These are phyloP conservation scores for Penicillium italicum DNA, from an alignment of 2,329 filamentous ascomycete genomes.

Conservation along the genomic window DNA sequence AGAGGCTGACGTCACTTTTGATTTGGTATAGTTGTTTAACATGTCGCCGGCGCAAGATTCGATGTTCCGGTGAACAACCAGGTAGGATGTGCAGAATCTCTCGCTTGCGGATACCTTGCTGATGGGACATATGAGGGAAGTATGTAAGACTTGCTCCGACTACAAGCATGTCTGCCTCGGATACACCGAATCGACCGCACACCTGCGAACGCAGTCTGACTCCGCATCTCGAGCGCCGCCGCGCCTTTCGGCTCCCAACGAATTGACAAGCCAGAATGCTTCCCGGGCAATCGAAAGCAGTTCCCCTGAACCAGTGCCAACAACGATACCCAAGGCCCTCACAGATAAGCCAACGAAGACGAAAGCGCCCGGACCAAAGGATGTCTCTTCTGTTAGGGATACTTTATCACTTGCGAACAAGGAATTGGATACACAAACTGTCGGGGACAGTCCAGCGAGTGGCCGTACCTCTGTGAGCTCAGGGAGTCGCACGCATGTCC, in stretches of 20 bases:
- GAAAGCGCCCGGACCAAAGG: slow-evolving; percentile 19
- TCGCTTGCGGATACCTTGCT: slow-evolving; percentile 1
- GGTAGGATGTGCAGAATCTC: slow-evolving; percentile 27
- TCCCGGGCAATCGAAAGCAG: slow-evolving; percentile 24
- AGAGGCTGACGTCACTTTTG: slow-evolving; percentile 10
- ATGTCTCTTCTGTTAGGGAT: slow-evolving; percentile 16
- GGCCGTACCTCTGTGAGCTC: slow-evolving; percentile 41
- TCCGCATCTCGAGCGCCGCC: slow-evolving; percentile 24
- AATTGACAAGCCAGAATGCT: slow-evolving; percentile 13
- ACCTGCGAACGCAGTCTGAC: slow-evolving; percentile 34
- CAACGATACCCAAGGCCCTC: slow-evolving; percentile 3
- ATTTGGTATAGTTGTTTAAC: slow-evolving; percentile 58
- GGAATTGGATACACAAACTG: slow-evolving; percentile 25
- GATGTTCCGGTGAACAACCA: slow-evolving; percentile 70
- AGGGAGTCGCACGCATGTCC: slow-evolving; percentile 53
- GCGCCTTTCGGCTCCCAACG: slow-evolving; percentile 17
- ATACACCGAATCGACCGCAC: slow-evolving; percentile 53
- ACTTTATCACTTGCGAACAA: slow-evolving; percentile 18
- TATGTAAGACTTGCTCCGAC: slow-evolving; percentile 68
- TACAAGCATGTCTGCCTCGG: slow-evolving; percentile 68
- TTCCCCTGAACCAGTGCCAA: slow-evolving; percentile 25
- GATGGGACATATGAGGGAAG: slow-evolving; percentile 17
- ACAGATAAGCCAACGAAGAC: slow-evolving; percentile 16
- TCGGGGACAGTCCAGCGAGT: slow-evolving; percentile 36
- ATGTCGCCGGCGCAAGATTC: slow-evolving; percentile 71